These are phyloP conservation scores for Kazachstania bromeliacearum DNA, from an alignment of 805 yeast species.

Conservation along the genomic window DNA sequence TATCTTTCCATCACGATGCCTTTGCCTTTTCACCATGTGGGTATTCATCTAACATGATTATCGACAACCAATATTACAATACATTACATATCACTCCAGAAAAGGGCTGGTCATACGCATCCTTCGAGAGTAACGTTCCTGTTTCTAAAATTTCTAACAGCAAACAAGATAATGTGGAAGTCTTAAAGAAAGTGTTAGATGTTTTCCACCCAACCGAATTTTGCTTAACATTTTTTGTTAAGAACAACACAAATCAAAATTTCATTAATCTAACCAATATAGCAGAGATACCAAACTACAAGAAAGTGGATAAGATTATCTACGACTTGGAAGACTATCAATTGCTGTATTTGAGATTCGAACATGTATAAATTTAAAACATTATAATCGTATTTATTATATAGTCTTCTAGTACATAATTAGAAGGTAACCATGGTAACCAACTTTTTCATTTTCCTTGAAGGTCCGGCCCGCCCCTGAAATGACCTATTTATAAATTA, in stretches of 20 bases:
- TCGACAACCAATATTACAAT: conserved; percentile 55
- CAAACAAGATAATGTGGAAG: conserved; percentile 40
- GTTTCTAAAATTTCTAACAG: conserved; percentile 30
- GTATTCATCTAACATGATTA: conserved; percentile 76
- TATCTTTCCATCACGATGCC: conserved; percentile 57
- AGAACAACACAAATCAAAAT: conserved; percentile 24
- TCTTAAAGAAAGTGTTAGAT: conserved; percentile 48
- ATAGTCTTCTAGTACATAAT: too few relatives aligned
- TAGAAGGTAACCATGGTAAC: too few relatives aligned
- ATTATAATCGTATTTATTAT: too few relatives aligned
- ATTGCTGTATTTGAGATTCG: conserved; percentile 58
- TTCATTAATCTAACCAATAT: conserved; percentile 29
- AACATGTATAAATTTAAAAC: too few relatives aligned
- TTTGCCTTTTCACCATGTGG: conserved; percentile 94
- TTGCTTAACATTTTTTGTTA: conserved; percentile 45
- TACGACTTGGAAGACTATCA: conserved; percentile 71
- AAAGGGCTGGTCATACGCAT: conserved; percentile 88
- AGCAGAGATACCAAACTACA: conserved; percentile 32
- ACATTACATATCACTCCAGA: conserved; percentile 95
- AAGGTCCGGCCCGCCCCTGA: too few relatives aligned
- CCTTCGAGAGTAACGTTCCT: conserved; percentile 83
- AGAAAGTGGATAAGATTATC: conserved; percentile 54
- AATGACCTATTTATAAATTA: too few relatives aligned
- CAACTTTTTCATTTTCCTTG: too few relatives aligned
- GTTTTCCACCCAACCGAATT: conserved; percentile 72